phyloP scores from a whole-genome alignment of 139 green algal genomes.

The Chlorella vulgaris region DNA sequence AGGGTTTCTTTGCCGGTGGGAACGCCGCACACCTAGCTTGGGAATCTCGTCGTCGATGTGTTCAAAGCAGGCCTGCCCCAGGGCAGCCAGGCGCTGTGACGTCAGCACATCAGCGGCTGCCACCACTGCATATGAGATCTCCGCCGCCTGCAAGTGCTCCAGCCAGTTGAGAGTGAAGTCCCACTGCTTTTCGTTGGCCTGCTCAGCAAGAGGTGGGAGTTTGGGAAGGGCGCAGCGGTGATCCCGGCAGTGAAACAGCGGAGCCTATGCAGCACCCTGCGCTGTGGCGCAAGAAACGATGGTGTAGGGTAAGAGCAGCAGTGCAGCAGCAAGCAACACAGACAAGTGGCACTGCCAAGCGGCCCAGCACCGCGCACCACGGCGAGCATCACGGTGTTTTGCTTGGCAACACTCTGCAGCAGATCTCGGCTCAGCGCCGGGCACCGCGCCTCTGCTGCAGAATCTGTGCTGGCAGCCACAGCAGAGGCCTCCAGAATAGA shows the following conservation, averaged over 20 bases:
- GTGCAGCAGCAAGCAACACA: too few species aligned
- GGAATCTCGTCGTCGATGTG: not conserved
- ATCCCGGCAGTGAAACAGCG: too few species aligned
- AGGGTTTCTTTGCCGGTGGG: too few species aligned
- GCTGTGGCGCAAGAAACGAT: too few species aligned
- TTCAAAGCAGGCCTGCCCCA: constrained; percentile 17
- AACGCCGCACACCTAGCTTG: constrained; percentile 6
- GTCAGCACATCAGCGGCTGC: not conserved
- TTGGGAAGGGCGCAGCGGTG: too few species aligned
- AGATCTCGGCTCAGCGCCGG: not conserved
- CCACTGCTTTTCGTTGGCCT: constrained; percentile 16
- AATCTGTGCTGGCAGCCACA: not conserved
- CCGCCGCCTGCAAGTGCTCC: not conserved
- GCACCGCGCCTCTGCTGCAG: not conserved
- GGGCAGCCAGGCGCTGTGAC: not conserved
- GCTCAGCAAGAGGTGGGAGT: not conserved
- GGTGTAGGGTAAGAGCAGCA: too few species aligned
- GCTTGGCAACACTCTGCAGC: not conserved
- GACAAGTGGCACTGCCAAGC: too few species aligned
- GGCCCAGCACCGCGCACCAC: not conserved
- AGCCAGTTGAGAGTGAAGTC: constrained; percentile 29
- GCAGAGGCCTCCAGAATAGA: not conserved
- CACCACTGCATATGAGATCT: not conserved
- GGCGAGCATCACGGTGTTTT: not conserved
- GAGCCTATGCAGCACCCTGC: too few species aligned